These are phyloP conservation scores for Echeveria elegans DNA, from an alignment of 164 flowering plant species.

Conservation along the genomic window DNA sequence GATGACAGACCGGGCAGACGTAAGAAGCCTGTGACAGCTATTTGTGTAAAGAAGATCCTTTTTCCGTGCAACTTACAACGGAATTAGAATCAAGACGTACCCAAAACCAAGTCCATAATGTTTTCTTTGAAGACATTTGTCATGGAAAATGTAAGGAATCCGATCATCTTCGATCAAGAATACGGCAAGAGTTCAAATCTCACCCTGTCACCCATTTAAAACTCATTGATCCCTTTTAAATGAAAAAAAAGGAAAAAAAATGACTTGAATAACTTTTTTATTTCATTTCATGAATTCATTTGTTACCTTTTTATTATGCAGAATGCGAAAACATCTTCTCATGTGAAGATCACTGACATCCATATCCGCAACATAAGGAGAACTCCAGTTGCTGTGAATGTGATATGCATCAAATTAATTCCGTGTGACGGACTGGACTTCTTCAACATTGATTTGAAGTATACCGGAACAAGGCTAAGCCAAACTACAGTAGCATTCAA, in stretches of 20 bases:
- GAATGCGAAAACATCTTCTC: constrained; percentile 5
- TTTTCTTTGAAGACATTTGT: constrained; percentile 16
- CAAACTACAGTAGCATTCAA: constrained; percentile 1
- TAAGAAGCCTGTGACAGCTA: constrained; percentile 14
- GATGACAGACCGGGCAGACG: background rate
- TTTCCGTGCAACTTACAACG: constrained; percentile 18
- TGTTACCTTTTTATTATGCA: background rate
- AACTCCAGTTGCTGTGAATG: background rate
- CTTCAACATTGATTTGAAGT: background rate
- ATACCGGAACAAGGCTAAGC: background rate
- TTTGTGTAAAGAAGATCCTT: constrained; percentile 15
- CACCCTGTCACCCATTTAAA: too few species aligned
- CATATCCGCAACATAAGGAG: constrained; percentile 6
- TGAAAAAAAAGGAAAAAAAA: too few species aligned
- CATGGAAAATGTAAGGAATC: constrained; percentile 19
- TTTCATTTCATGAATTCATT: background rate
- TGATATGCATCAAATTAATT: constrained; percentile 1
- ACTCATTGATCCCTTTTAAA: too few species aligned
- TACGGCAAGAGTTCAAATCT: constrained; percentile 13
- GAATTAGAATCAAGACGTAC: constrained; percentile 29
- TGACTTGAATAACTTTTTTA: too few species aligned
- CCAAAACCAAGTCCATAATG: constrained; percentile 10
- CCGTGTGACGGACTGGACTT: constrained; percentile 4
- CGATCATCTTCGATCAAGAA: constrained; percentile 29
- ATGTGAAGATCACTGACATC: constrained; percentile 2